Evolutionary conservation across 106 monocot species (phyloP), one percentile per base, ranked within the genome.

Genomic region (Agapanthus africanus): DNA sequence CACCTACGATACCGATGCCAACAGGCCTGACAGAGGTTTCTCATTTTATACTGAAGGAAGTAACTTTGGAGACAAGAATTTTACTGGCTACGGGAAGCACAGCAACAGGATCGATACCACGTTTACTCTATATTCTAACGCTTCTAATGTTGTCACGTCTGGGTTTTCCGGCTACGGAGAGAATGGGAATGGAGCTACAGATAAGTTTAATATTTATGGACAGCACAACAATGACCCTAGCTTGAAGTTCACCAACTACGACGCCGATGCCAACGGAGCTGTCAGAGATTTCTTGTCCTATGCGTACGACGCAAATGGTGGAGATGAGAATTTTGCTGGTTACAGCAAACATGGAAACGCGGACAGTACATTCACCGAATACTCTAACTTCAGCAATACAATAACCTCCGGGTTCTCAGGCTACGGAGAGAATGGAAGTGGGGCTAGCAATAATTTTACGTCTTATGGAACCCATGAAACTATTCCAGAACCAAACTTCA

Each of bases 221-320:
- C 8, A 23, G 16, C 23, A 30, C n/a, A n/a, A 73, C 64, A 91
- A 97, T 71, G 77, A 71, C 37, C 86, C 84, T 7, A 37, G 76
- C 51, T 78, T 86, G 37, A 81, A 70, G 59, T 99, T 99, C 84
- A 80, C 60, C 47, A 92, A 89, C 84, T 99, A 99, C 79, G 84
- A 76, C 59, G 68, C 88, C 42, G 54, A 64, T 6, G 72, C 82
- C 67, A 73, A 70, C 71, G 84, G 78, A 16, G 82, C 80, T 38
- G 22, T 10, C 9, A 50, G 42, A 70, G 18, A 11, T 2, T 99
- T 99, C 83, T 13, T 61, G 14, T 15, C 56, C 70, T 99, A 99
- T 79, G 71, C 87, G 40, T 65, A 78, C 52, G 72, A 87, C 33
- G 42, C 89, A 56, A 99, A 99, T 70, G 72, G 86, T 68, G 97